phyloP scores from a whole-genome alignment of 106 monocot genomes.

The Gastrodia elata region DNA sequence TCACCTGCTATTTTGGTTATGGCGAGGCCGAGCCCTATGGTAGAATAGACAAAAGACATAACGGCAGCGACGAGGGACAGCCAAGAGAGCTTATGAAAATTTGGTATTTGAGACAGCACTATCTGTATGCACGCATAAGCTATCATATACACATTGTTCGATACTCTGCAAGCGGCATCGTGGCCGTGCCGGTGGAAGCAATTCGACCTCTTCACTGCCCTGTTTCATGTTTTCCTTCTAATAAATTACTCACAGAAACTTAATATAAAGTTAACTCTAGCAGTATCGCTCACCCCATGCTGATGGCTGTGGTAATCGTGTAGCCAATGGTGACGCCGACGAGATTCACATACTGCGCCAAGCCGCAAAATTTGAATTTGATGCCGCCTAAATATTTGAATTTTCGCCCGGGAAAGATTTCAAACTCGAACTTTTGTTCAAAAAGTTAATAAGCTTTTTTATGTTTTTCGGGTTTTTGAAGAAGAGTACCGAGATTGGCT shows the following conservation, averaged over 20 bases:
- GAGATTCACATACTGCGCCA: conserved; percentile 75
- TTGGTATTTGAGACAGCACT: conserved; percentile 63
- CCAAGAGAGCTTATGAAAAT: conserved; percentile 81
- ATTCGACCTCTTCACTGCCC: conserved; percentile 67
- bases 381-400: conserved; percentile 26
- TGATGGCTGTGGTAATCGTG: conserved; percentile 79
- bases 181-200: conserved; percentile 81
- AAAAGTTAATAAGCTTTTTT: too few relatives aligned
- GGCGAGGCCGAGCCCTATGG: conserved; percentile 82
- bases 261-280: neutral
- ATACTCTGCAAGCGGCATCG: conserved; percentile 33
- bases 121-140: conserved; percentile 63
- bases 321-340: conserved; percentile 69
- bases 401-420: neutral
- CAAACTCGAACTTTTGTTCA: neutral
- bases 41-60: conserved; percentile 69
- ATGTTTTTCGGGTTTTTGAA: neutral
- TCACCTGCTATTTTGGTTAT: conserved; percentile 75
- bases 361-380: conserved; percentile 40
- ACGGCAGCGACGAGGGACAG: conserved; percentile 74
- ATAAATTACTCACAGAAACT: neutral
- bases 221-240: conserved; percentile 15
- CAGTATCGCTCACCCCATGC: conserved; percentile 57
- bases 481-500: conserved; percentile 20
- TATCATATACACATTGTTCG: conserved; percentile 43